Evolutionary conservation across 768 basidiomycete genomes (phyloP), one percentile per base, ranked within the genome.

Genomic region (Tephrocybe sp.): DNA sequence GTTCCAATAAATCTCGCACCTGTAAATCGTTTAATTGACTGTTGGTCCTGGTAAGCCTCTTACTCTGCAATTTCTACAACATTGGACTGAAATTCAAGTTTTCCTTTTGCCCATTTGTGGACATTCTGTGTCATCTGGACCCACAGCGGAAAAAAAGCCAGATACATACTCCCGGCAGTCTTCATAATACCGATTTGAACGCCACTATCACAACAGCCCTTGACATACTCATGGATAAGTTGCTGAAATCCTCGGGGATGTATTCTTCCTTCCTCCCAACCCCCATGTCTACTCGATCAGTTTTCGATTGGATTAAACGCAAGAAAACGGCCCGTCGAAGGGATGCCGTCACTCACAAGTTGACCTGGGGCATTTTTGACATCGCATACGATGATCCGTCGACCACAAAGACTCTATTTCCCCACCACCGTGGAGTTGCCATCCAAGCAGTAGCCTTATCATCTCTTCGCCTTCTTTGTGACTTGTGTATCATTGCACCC

Each of bases 281-380:
- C 11, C 11, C 11, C 33, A 34, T 34, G 33, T 15, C 33, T n/a
- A n/a, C 13, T 15, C 33, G 33, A 34, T 9, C 33, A 15, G 4
- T 34, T 4, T 34, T 34, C 33, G 15, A 34, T 15, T 34, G 33
- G 33, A 34, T 23, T n/a, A 23, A 22, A 15, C 41, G 24, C 2
- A 21, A 25, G 41, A 29, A 27, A 27, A 8, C n/a, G 9, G 24
- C n/a, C 16, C 41, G 12, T 16, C 25, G 13, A 11, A 42, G 10
- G 25, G 15, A 42, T 27, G 25, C n/a, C 25, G 41, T 10, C 5
- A 37, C 34, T 3, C 48, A 21, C 15, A 36, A 19, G 10, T 16
- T 19, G 2, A 36, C 61, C 11, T 66, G 67, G 69, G 70, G 70
- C 1, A 69, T 71, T 21, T 74, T 74, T 51, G 55, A 62, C n/a